phyloP scores from a whole-genome alignment of 257 asterid species.

The Paulownia fortunei region DNA sequence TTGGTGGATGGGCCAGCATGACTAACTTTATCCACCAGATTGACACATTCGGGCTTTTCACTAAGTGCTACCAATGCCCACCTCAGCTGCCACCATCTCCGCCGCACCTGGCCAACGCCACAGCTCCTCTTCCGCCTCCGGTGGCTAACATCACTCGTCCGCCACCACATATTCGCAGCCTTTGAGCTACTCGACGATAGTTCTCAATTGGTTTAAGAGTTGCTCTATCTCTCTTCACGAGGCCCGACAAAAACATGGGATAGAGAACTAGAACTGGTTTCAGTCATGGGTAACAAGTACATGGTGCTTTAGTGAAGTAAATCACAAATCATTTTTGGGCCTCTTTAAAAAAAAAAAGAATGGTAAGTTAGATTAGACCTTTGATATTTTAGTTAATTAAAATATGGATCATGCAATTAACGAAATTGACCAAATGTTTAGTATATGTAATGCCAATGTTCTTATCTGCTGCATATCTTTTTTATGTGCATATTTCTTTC shows the following conservation, averaged over 20 bases:
- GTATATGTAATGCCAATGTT: neutral
- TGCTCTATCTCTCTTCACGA: neutral
- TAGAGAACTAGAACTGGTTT: neutral
- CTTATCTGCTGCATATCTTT: neutral
- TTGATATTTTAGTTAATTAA: slow-evolving; percentile 15
- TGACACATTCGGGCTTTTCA: slow-evolving; percentile 56
- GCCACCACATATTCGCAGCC: slow-evolving; percentile 25
- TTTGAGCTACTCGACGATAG: neutral
- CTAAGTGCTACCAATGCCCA: slow-evolving; percentile 60
- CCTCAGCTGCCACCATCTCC: slow-evolving; percentile 33
- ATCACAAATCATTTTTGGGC: neutral
- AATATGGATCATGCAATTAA: neutral
- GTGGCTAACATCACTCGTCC: slow-evolving; percentile 27
- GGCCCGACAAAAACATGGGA: neutral
- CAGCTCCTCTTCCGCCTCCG: slow-evolving; percentile 40
- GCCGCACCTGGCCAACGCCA: slow-evolving; percentile 35
- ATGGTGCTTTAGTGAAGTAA: neutral
- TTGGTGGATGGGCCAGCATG: slow-evolving; percentile 59
- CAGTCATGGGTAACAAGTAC: too few relatives aligned
- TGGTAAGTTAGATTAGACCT: neutral
- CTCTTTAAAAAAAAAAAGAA: neutral
- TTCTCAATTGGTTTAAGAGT: too few relatives aligned
- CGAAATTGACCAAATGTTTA: neutral
- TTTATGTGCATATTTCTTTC: too few relatives aligned
- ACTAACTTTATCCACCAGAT: slow-evolving; percentile 56